Conservation (phyloP, 2,329 filamentous ascomycete genomes). For the Botrytis squamosa region DNA sequence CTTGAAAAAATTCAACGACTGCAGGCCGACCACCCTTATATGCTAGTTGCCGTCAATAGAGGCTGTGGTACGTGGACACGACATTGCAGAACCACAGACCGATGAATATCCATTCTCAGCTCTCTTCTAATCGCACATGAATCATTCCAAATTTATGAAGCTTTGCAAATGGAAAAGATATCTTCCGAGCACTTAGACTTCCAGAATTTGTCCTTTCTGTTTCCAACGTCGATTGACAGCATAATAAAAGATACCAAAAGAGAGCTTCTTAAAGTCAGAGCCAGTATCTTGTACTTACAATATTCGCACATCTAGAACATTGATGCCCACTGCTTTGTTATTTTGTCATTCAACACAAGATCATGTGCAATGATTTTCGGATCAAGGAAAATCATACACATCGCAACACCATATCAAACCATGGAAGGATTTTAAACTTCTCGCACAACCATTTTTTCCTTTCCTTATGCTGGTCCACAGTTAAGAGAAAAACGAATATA, state of each 20-base stretch:
- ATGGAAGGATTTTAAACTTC: constrained; percentile 27
- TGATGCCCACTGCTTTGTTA: not conserved
- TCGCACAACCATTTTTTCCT: constrained; percentile 30
- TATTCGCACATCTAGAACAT: not conserved
- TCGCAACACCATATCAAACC: not conserved
- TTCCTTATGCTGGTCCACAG: not conserved
- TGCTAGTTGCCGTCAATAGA: constrained; percentile 20
- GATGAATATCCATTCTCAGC: not conserved
- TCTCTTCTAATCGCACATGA: not conserved
- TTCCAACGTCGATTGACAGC: not conserved
- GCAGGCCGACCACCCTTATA: not conserved
- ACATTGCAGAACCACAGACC: not conserved
- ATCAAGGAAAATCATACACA: not conserved
- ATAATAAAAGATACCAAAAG: not conserved
- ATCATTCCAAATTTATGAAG: not conserved
- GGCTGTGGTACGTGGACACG: constrained; percentile 14
- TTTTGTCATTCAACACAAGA: not conserved
- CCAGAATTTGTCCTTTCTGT: not conserved
- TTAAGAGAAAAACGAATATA: not conserved
- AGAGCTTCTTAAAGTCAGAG: not conserved
- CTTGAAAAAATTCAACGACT: not conserved
- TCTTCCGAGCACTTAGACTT: not conserved
- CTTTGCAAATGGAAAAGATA: not conserved
- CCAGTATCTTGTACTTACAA: not conserved
- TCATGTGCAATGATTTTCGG: not conserved